These are phyloP conservation scores for Ilyonectria sp. DNA, from an alignment of 2,329 filamentous ascomycete genomes.

Conservation along the genomic window DNA sequence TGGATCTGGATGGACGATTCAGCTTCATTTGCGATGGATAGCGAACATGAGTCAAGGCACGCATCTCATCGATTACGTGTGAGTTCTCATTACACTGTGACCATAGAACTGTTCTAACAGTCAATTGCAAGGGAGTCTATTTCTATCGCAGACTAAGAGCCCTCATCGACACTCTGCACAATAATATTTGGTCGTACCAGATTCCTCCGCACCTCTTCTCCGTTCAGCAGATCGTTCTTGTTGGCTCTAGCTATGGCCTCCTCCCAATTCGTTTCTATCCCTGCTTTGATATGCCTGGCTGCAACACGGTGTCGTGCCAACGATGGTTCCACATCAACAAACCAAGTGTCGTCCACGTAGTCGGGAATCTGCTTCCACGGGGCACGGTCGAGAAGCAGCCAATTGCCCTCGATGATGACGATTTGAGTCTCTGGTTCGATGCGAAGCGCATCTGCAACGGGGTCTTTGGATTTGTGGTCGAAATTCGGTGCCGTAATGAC, in stretches of 20 bases:
- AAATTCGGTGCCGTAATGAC: slow-evolving; percentile 22
- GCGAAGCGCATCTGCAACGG: slow-evolving; percentile 8
- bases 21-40: no score
- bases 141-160: no score
- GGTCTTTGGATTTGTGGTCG: slow-evolving; percentile 22
- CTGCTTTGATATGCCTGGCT: slow-evolving; percentile 11
- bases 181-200: slow-evolving; percentile 15
- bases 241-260: slow-evolving; percentile 2
- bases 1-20: no score
- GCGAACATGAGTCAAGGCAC: no score
- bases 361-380: slow-evolving; percentile 11
- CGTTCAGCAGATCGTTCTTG: slow-evolving; percentile 17
- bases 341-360: slow-evolving; percentile 23
- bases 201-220: slow-evolving; percentile 12
- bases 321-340: slow-evolving; percentile 14
- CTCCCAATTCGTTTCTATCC: slow-evolving; percentile 19
- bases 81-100: no score
- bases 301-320: slow-evolving; percentile 15
- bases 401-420: slow-evolving; percentile 25
- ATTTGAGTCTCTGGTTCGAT: slow-evolving; percentile 12
- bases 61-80: no score
- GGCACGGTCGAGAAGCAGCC: slow-evolving; percentile 9
- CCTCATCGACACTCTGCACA: slow-evolving; percentile 11
- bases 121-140: no score
- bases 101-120: neutral